Evolutionary conservation across 805 yeast genomes (phyloP), one percentile per base, ranked within the genome.

Genomic region (Ogataea nonfermentans): DNA sequence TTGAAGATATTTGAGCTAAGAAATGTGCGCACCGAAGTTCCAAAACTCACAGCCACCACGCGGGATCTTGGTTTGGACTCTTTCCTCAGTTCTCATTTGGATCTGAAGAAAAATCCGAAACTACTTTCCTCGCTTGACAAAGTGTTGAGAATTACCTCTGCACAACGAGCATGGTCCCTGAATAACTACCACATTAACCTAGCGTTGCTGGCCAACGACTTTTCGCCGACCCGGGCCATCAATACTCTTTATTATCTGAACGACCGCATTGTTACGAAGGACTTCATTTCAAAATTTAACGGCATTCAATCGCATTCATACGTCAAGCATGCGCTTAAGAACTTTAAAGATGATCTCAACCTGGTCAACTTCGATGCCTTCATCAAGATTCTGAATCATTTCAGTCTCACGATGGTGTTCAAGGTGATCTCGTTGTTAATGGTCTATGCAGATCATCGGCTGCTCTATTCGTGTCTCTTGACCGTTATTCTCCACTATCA

Each of bases 401-500:
- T 48, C 29, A 47, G 49, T 22, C 34, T 46, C 4, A 24, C 34
- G 2, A 40, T 56, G 4, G 43, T 52, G 10, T 40, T 46, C 30
- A 52, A 54, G 36, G 32, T 54, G 3, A 36, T 58, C 26, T 53
- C 53, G 26, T 32, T 63, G 20, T 33, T 63, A 9, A 35, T 62
- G 8, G 54, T 52, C 2, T 43, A 52, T 24, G 45, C 48, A 12
- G 59, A 61, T 41, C 70, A 73, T 51, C 72, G 68, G 47, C 50
- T 68, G 2, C 46, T 69, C 14, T 56, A 65, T 19, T 61, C 78
- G 0, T 52, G 72, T 13, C 47, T 67, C 4, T 38, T 71, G 24
- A 67, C 69, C 16, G 57, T 75, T 4, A 49, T 74, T 20, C 56
- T 70, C 29, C 71, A 75, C 44, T 69, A 73, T 52, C 80, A 76